Evolutionary conservation across 768 basidiomycete genomes (phyloP), one percentile per base, ranked within the genome.

Genomic region (Boletus rufocinnamomeus): DNA sequence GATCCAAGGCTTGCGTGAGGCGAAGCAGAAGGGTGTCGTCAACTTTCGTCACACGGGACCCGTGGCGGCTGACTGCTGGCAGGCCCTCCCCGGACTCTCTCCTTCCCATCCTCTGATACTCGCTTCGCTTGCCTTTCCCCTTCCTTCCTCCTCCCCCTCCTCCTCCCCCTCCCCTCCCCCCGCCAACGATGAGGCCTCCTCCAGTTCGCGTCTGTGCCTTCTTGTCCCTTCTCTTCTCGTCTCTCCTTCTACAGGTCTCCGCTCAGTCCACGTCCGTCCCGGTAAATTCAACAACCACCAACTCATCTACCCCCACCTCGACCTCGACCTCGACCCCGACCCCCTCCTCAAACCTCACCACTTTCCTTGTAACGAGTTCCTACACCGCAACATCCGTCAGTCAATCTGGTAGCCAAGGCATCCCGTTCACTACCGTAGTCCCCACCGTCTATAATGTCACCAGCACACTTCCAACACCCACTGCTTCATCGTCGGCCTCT

Each of bases 371-470:
- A 17, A 84, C 82, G 17, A 76, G 76, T 58, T 82, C 82, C 41
- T 74, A 79, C 65, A 81, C 82, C 6, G 58, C 83, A 52, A 80
- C 84, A 34, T 76, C 77, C 38, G 72, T 81, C 60, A 75, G 76
- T 54, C 75, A 75, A 45, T 78, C 82, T 6, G 84, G 80, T 21
- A 78, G 72, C 56, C 80, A 79, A 63, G 74, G 76, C 58, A 75
- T 82, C 38, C 72, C 82, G 34, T 57, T 86, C 54, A 77, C 83
- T 53, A 82, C 84, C 30, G 77, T 82, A 34, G 63, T 89, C 50
- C 82, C 88, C n/a, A 82, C 81, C 44, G 71, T 81, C 54, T 79
- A 82, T 69, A 86, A 88, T 74, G 83, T 84, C 59, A 88, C 86
- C 52, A 72, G 79, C 54, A 85, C 84, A 8, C 63, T 82, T 56